These are phyloP conservation scores for Isoetes taiwanensis DNA, from an alignment of 75 land plant species.

Conservation along the genomic window DNA sequence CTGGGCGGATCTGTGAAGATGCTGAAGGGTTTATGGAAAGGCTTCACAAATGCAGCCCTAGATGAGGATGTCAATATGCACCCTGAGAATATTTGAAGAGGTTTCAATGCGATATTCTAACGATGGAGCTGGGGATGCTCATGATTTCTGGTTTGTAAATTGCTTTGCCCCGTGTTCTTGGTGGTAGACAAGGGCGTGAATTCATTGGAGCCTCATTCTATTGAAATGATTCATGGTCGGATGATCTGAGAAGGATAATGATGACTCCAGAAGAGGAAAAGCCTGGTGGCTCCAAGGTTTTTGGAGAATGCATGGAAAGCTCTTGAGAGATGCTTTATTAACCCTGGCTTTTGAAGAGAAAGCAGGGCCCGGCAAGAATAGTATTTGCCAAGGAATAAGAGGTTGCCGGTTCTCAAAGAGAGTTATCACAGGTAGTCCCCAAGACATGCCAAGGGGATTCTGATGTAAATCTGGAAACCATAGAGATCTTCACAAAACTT, in stretches of 20 bases:
- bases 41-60: conserved; percentile 30
- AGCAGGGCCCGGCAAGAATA: conserved; percentile 15
- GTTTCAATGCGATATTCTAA: conserved; percentile 22
- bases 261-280: conserved; percentile 40
- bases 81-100: too few relatives aligned
- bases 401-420: conserved; percentile 38
- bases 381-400: conserved; percentile 12
- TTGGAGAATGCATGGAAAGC: conserved; percentile 32
- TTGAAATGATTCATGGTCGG: conserved; percentile 65
- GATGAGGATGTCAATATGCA: conserved; percentile 10
- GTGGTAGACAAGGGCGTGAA: conserved; percentile 24
- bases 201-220: conserved; percentile 37
- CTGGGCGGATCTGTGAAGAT: conserved; percentile 42
- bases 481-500: conserved; percentile 59
- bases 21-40: conserved; percentile 32
- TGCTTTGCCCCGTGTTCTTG: conserved; percentile 46
- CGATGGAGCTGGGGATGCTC: conserved; percentile 24
- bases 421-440: conserved; percentile 58
- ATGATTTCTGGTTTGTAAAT: conserved; percentile 15
- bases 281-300: conserved; percentile 38
- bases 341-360: conserved; percentile 34
- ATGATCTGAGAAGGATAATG: conserved; percentile 45
- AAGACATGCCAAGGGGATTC: conserved; percentile 13
- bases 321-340: conserved; percentile 44
- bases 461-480: conserved; percentile 18